Evolutionary conservation across 2,329 filamentous ascomycete species (phyloP), one percentile per base, ranked within the genome.

Genomic region (Didymella arachidicola): DNA sequence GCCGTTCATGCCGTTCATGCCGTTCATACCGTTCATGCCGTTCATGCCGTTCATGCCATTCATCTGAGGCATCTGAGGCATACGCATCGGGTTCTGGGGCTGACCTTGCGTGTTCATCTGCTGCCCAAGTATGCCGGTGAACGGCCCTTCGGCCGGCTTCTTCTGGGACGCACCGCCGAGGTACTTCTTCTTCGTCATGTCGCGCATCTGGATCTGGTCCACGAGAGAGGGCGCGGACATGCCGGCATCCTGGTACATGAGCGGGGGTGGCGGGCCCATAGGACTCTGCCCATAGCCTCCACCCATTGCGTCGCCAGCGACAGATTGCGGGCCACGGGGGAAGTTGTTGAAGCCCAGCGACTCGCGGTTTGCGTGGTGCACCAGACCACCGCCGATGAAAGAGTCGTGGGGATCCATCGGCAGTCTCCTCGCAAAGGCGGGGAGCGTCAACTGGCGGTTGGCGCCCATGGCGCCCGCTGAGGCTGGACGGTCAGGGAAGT

Each of bases 301-400:
- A 19, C 65, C 64, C 25, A 66, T 60, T 7, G 72, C 68, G 41
- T 74, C 75, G n/a, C 73, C 74, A 27, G 71, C 70, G 7, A 75
- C 66, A 14, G 75, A 77, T 32, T 60, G 68, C 45, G 73, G 69
- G 19, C 73, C 72, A 26, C 69, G 70, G 36, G 62, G 65, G 49
- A 76, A 75, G 22, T 72, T 69, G 47, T 68, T 75, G 65, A 77
- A 77, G 43, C 73, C 74, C 66, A 78, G 65, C 0, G 75, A 76
- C 50, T 77, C 74, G 25, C 76, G 73, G 51, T 72, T 72, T 12
- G 67, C 57, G 3, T 66, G 74, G 38, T 67, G 68, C 7, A 77
- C 71, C 19, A 78, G 49, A 12, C 74, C 74, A 50, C 72, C 73
- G 29, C 74, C 76, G 39, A 76, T 71, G 56, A 73, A 71, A 6